Evolutionary conservation across 352 stramenopile genomes (phyloP), one percentile per base, ranked within the genome.

Genomic region (Phytophthora tentaculata): DNA sequence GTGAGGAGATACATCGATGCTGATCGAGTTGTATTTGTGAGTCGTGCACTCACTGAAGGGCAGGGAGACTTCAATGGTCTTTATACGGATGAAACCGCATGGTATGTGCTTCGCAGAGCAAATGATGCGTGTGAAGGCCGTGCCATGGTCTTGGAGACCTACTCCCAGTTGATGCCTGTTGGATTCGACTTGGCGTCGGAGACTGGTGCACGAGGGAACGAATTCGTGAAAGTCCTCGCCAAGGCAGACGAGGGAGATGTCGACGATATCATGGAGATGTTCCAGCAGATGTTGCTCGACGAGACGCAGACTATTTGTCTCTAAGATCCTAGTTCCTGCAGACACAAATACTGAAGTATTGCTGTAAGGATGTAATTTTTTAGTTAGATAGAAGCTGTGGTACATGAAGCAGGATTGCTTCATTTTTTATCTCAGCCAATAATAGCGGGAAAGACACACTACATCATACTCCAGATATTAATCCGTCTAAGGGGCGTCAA

Each of bases 1-100:
- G 76, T 85, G 54, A 69, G 67, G 7, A 53, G 74, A 52, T 90
- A 81, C 39, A 66, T 77, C 1, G 75, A 88, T 24, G 26, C 22
- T 2, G 58, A 79, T 9, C 72, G 81, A 10, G 72, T 76, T 53
- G 81, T 88, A 57, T 69, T 86, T 12, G 79, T 88, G 37, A 88
- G 81, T 79, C 79, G 79, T 10, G 51, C 70, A 1, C 64, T 81
- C 4, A 70, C 69, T 2, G 71, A 86, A 32, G 71, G 76, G 19
- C 69, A 75, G 23, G 58, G 73, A 14, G 56, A 64, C 39, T 74
- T 74, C 19, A 76, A 76, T 45, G 67, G 62, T 0, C 71, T 86
- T 64, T 75, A 78, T 45, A 84, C 78, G 22, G 76, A 81, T 24
- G 79, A 89, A 45, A 87, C 73, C 0, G 78, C 78, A 10, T 89